Evolutionary conservation across 768 basidiomycete genomes (phyloP).

Genomic region (Podaxis pistillaris): DNA sequence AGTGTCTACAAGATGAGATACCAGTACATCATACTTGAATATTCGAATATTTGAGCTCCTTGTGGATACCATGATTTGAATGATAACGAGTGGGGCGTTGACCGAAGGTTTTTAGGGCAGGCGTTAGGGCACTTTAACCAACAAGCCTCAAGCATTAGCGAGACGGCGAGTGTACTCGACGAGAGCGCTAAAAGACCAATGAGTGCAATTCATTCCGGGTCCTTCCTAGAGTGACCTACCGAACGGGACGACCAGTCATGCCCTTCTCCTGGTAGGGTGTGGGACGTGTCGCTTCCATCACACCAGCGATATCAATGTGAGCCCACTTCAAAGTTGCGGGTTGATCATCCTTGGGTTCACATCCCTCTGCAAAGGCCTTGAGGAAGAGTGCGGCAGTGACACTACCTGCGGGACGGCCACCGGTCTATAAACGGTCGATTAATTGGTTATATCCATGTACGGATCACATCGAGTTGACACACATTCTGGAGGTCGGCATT

Average conservation of each 20-base stretch:
- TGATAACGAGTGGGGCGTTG: background rate
- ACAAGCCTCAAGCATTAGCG: conserved; percentile 22
- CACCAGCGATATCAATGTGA: conserved; percentile 81
- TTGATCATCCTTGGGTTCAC: conserved; percentile 58
- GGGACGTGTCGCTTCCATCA: conserved; percentile 65
- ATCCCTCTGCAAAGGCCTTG: conserved; percentile 76
- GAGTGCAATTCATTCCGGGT: background rate
- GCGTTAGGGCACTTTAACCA: background rate
- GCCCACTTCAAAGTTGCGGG: conserved; percentile 72
- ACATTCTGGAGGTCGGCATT: conserved; percentile 86
- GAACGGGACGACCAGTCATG: conserved; percentile 78
- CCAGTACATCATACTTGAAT: background rate
- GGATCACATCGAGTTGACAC: conserved; percentile 14
- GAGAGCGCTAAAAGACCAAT: conserved; percentile 27
- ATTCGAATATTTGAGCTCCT: background rate
- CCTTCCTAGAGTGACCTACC: conserved; percentile 43
- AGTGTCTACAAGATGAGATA: background rate
- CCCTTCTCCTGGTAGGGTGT: conserved; percentile 68
- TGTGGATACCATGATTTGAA: background rate
- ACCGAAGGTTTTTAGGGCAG: background rate
- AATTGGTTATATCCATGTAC: background rate
- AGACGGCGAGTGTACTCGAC: conserved; percentile 41
- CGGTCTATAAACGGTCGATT: conserved; percentile 41
- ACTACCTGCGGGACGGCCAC: conserved; percentile 69
- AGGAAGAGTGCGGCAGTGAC: conserved; percentile 88